Evolutionary conservation across 2,329 filamentous ascomycete species (phyloP), one percentile per base, ranked within the genome.

Genomic region (Tolypocladium pustulatum): DNA sequence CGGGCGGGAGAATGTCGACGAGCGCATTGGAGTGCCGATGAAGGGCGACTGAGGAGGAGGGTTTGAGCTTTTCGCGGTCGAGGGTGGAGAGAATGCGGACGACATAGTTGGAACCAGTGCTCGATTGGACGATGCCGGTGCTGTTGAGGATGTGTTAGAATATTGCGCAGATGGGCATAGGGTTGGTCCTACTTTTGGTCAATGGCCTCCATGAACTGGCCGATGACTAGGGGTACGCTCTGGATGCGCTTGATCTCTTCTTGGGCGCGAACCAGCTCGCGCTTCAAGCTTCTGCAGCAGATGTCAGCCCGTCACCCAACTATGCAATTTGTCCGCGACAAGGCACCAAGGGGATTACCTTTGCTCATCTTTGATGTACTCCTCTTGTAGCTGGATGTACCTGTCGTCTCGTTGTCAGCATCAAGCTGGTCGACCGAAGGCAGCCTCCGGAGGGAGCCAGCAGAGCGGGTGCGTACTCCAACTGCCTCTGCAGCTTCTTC

Each of bases 341-440:
- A 20, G 27, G 20, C 4, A 34, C 5, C 6, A 8, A 20, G 43
- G 5, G 4, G 27, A 61, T 72, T 76, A 89, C 88, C 90, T 87
- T 79, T 99, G 94, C 81, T 99, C 94, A 85, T 99, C 94, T 80
- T 99, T 99, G 85, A 99, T 99, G 76, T 99, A 99, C 74, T 99
- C 94, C 77, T 99, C 94, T 78, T 99, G 94, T 67, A 99, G 83
- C 76, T 97, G 91, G 73, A 97, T 96, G 75, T 96, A 90, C 74
- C 88, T 91, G 17, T 20, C 34, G 4, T 67, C 64, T 59, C 38
- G 59, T 63, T 63, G 49, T 53, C 49, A 53, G 49, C 49, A 13
- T 36, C 49, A n/a, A 3, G 20, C 3, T 13, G 12, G 27, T n/a
- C 27, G 27, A 20, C 41, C 4, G n/a, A 56, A 58, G 61, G 63